phyloP scores from a whole-genome alignment of 2,329 filamentous ascomycete species.

The Apiospora sp. region DNA sequence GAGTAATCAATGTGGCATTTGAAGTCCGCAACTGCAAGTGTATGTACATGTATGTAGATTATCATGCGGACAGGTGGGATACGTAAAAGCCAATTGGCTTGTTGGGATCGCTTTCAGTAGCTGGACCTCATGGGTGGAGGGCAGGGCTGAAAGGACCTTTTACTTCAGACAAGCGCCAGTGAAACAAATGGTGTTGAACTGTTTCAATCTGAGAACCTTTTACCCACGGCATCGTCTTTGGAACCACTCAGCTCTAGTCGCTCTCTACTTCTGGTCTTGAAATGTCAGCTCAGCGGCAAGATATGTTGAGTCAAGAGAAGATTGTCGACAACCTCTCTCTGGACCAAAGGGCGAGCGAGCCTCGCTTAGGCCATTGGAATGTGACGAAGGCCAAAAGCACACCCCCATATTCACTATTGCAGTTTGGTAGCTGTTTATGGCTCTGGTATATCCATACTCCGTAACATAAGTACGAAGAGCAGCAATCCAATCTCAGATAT shows the following conservation, averaged over 20 bases:
- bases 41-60: background rate
- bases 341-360: background rate
- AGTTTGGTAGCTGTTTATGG: background rate
- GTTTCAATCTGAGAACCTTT: background rate
- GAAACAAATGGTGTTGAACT: background rate
- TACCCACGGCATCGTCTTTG: background rate
- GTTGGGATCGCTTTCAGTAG: conserved; percentile 9
- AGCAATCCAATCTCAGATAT: background rate
- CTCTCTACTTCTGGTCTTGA: background rate
- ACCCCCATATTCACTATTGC: background rate
- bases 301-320: background rate
- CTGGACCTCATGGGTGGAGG: background rate
- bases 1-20: background rate
- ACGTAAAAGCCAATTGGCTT: background rate
- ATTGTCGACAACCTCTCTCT: background rate
- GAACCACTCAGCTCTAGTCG: no score
- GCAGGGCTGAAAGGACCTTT: background rate
- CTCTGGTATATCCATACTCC: background rate
- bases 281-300: background rate
- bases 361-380: background rate
- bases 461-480: background rate
- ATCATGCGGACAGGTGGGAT: background rate
- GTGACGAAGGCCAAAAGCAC: background rate
- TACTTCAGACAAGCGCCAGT: conserved; percentile 6
- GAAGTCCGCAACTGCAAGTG: background rate